Evolutionary conservation across 2,329 filamentous ascomycete species (phyloP), one percentile per base, ranked within the genome.

Genomic region (Helotiales sp.): DNA sequence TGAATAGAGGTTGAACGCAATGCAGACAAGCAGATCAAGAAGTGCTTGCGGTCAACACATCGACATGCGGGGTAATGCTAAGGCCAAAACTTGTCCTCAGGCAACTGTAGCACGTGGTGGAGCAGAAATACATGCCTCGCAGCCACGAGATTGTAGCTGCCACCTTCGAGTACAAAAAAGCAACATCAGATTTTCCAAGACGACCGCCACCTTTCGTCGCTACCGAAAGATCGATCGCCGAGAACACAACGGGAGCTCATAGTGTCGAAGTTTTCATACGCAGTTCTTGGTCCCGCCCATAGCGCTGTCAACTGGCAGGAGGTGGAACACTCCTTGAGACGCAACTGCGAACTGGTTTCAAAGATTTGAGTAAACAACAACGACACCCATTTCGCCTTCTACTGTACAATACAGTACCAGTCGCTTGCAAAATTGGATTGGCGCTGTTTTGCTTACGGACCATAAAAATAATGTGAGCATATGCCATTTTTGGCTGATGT

Each of bases 301-400:
- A 40, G 34, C 34, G 34, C 34, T 26, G 10, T 58, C 65, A 60
- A 59, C 61, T 67, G 52, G 63, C 66, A 65, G 63, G 65, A 68
- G 45, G 58, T 68, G 62, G 58, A 65, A 68, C 66, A 68, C 58
- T 63, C 66, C 59, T 40, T 50, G 47, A 66, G 68, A 70, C 60
- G 64, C 63, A 67, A 61, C 69, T 68, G 63, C 61, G 66, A 70
- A 68, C 57, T 69, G 34, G 61, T 69, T 55, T 66, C 61, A 69
- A 69, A 65, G 62, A 65, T 67, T 70, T 67, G 62, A 67, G 68
- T 70, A 67, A 70, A 65, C n/a, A n/a, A n/a, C n/a, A n/a, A n/a
- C n/a, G n/a, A n/a, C n/a, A n/a, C n/a, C n/a, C n/a, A n/a, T n/a
- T n/a, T n/a, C n/a, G n/a, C n/a, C n/a, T n/a, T n/a, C n/a, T n/a